These are phyloP conservation scores for Leccinum longicurvipes DNA, from an alignment of 768 basidiomycete species.

Conservation along the genomic window DNA sequence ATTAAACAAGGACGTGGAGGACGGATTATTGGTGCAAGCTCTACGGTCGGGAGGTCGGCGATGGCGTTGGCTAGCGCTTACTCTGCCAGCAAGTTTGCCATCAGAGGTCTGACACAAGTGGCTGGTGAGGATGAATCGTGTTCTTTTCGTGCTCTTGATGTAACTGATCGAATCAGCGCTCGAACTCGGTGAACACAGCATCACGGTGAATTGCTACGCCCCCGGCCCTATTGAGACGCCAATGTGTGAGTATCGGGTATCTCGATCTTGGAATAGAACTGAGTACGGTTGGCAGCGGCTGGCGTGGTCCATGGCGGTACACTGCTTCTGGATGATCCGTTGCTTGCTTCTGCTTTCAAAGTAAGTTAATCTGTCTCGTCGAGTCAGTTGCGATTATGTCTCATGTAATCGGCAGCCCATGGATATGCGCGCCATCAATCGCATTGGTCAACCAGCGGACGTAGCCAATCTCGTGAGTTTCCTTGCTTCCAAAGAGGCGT, in stretches of 20 bases:
- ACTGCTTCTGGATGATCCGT: background rate
- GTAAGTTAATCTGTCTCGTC: background rate
- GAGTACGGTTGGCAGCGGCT: background rate
- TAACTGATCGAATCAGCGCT: background rate
- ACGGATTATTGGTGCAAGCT: background rate
- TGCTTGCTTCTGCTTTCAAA: background rate
- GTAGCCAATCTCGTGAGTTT: background rate
- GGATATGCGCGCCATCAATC: background rate
- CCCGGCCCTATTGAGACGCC: background rate
- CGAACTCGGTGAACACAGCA: background rate
- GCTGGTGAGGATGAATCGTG: conserved; percentile 25
- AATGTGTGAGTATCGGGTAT: background rate
- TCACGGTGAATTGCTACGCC: background rate
- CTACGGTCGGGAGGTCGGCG: background rate
- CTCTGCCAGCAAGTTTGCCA: conserved; percentile 38
- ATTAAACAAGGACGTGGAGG: background rate
- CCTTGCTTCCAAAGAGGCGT: background rate
- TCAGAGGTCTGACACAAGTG: conserved; percentile 41
- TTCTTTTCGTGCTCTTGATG: background rate
- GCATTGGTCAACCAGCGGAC: background rate
- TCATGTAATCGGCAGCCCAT: background rate
- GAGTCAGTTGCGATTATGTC: background rate
- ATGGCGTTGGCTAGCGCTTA: conserved; percentile 17
- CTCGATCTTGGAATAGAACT: background rate
- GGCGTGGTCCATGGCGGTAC: too few relatives aligned